phyloP scores from a whole-genome alignment of 2,329 filamentous ascomycete genomes.

The Aspergillus sp. region DNA sequence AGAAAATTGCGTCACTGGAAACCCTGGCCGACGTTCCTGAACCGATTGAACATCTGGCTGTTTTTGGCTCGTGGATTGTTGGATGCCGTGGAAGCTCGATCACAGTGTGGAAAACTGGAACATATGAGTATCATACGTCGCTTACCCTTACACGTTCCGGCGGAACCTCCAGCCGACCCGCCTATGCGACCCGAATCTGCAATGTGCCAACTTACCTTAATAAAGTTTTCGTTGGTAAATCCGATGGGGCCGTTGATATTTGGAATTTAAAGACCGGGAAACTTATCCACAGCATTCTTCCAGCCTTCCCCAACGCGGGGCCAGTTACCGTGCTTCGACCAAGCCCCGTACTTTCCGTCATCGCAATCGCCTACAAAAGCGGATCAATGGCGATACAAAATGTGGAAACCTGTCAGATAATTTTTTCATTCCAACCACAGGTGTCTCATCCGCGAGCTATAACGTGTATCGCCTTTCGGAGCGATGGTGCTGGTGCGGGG shows the following conservation, averaged over 20 bases:
- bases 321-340: conserved; percentile 85
- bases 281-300: conserved; percentile 84
- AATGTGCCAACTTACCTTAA: conserved; percentile 95
- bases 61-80: conserved; percentile 90
- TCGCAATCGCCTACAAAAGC: conserved; percentile 83
- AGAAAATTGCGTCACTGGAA: conserved; percentile 74
- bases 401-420: conserved; percentile 71
- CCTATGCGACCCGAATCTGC: conserved; percentile 75
- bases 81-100: conserved; percentile 73
- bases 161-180: conserved; percentile 58
- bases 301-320: conserved; percentile 70
- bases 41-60: conserved; percentile 72
- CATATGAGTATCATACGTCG: conserved; percentile 86
- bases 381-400: conserved; percentile 81
- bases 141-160: conserved; percentile 61
- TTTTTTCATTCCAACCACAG: conserved; percentile 69
- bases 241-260: conserved; percentile 88
- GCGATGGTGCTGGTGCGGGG: conserved; percentile 83
- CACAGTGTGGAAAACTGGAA: conserved; percentile 84
- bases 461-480: conserved; percentile 84
- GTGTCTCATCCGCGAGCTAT: conserved; percentile 63
- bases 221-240: conserved; percentile 86
- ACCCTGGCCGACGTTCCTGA: conserved; percentile 63
- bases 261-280: conserved; percentile 96
- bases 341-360: conserved; percentile 76